Conservation (phyloP, 495 filamentous ascomycete genomes). For the Astrocystis sublimbata region DNA sequence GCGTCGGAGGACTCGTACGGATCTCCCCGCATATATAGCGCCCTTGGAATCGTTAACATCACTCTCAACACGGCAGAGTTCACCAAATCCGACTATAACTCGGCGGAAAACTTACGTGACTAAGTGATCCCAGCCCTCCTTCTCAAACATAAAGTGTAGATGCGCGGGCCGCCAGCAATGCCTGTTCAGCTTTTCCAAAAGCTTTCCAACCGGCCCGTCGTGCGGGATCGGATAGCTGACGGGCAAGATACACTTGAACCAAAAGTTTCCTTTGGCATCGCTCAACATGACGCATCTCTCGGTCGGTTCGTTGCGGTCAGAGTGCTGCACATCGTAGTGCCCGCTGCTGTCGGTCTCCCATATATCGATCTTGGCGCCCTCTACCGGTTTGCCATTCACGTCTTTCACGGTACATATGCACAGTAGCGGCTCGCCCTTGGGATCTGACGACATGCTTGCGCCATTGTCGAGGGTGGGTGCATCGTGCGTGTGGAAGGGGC, state of each 20-base stretch:
- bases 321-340: constrained; percentile 88
- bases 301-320: constrained; percentile 67
- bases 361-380: constrained; percentile 78
- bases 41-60: constrained; percentile 42
- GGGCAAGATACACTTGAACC: constrained; percentile 85
- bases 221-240: constrained; percentile 89
- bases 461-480: constrained; percentile 67
- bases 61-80: constrained; percentile 8
- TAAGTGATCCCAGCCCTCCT: constrained; percentile 76
- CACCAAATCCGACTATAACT: background rate
- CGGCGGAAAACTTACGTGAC: constrained; percentile 66
- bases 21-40: constrained; percentile 80
- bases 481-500: constrained; percentile 93
- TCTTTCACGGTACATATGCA: constrained; percentile 77
- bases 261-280: constrained; percentile 72
- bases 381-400: constrained; percentile 64
- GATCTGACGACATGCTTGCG: constrained; percentile 69
- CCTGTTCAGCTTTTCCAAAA: constrained; percentile 68
- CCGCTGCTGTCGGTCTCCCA: constrained; percentile 92
- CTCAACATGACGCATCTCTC: constrained; percentile 77
- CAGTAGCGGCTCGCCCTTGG: constrained; percentile 69
- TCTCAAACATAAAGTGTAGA: constrained; percentile 96
- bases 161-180: constrained; percentile 85
- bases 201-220: constrained; percentile 83
- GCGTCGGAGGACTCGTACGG: constrained; percentile 90